Evolutionary conservation across 176 grass and related monocot species (phyloP).

Genomic region (Oryza nivara): DNA sequence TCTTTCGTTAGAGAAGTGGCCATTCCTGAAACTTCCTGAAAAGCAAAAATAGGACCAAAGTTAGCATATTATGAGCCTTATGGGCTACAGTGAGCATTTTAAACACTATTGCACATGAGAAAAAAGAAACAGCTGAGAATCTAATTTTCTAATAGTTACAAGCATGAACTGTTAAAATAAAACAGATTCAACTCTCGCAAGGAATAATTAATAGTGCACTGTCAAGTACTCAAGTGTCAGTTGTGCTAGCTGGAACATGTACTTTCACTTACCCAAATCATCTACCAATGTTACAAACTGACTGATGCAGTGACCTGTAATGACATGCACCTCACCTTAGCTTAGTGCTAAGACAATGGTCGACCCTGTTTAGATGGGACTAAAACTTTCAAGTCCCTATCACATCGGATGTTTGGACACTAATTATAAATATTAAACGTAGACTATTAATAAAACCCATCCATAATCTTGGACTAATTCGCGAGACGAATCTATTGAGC

Average conservation of each 20-base stretch:
- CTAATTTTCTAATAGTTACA: neutral
- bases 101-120: neutral
- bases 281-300: neutral
- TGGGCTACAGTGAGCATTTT: neutral
- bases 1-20: conserved; percentile 77
- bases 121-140: neutral
- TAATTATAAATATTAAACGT: too few species aligned
- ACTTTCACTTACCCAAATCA: neutral
- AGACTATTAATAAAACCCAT: too few species aligned
- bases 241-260: neutral
- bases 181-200: neutral
- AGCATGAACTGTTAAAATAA: neutral
- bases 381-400: too few species aligned
- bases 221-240: neutral
- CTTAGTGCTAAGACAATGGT: neutral
- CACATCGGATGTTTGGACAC: too few species aligned
- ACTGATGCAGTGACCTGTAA: neutral
- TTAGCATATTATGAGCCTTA: conserved; percentile 18
- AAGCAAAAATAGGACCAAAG: neutral
- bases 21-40: conserved; percentile 93
- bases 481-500: too few species aligned
- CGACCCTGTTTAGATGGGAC: too few species aligned
- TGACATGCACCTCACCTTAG: neutral
- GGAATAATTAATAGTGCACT: conserved; percentile 1
- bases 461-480: too few species aligned